These are phyloP conservation scores for Umbelopsis vinacea DNA, from an alignment of 192 early-diverging fungal genomes.

Conservation along the genomic window DNA sequence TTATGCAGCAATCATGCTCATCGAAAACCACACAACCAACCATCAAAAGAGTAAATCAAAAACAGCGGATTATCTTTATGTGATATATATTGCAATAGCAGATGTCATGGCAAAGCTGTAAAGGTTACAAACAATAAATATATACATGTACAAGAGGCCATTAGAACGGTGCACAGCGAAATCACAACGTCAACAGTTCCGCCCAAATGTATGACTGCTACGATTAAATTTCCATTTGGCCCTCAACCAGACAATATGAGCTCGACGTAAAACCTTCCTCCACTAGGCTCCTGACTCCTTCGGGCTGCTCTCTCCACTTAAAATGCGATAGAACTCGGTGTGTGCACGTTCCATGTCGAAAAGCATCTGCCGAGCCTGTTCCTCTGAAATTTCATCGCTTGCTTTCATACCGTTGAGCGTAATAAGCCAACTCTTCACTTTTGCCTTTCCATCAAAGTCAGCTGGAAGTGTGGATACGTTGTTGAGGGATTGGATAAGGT, in stretches of 20 bases:
- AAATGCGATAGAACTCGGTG: constrained; percentile 62
- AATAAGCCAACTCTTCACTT: constrained; percentile 88
- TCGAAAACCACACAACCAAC: background rate
- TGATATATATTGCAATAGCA: no score
- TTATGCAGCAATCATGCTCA: background rate
- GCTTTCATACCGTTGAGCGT: constrained; percentile 92
- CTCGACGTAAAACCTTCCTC: background rate
- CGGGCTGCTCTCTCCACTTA: constrained; percentile 34
- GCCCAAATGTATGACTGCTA: no score
- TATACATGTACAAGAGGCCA: no score
- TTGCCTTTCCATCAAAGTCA: constrained; percentile 83
- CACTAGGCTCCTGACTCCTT: background rate
- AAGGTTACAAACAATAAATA: no score
- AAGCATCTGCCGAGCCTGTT: constrained; percentile 87
- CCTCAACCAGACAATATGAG: background rate
- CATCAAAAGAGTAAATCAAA: no score
- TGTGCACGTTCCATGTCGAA: constrained; percentile 89
- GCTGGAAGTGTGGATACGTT: constrained; percentile 74
- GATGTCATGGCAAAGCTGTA: no score
- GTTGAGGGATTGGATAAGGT: constrained; percentile 88
- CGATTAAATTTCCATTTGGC: background rate
- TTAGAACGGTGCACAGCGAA: no score
- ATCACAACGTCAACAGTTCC: no score
- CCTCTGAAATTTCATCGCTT: constrained; percentile 79
- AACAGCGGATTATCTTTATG: no score